Evolutionary conservation across 768 basidiomycete genomes (phyloP), one percentile per base, ranked within the genome.

Genomic region (Hygrocybe coccinea): DNA sequence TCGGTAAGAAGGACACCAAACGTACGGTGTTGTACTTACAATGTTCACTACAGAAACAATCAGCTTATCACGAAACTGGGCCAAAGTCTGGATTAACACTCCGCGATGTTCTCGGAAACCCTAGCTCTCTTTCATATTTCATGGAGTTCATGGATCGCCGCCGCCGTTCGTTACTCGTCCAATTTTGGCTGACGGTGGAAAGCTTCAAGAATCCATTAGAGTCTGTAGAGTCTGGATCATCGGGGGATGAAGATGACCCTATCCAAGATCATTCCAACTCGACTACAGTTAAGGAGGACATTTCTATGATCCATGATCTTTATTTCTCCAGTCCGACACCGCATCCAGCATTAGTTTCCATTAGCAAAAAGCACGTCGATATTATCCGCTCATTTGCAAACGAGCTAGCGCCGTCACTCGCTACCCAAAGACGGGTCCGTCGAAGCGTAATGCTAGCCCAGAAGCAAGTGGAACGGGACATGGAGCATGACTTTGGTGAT

Each of bases 111-210:
- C 82, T 99, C 2, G 76, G 85, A 21, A 94, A 92, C 61, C 95
- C 95, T 0, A 87, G 85, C 36, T 92, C 93, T 0, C 79, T 98
- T 2, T 92, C 91, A 2, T 95, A 97, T 67, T 91, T 95, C 73
- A 94, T 97, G 86, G 97, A 99, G 73, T 97, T 91, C 63, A 95
- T 97, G 91, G 97, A 98, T 62, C 82, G 97, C 12, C 82, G 89
- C 7, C 79, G 84, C 57, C 83, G 88, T 29, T 89, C 94, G 11
- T 65, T 91, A 11, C 82, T 92, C 9, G 91, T 97, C 2, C 95
- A 98, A 60, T 99, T 97, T 71, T 98, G 95, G 95, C 76, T 98
- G 1, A 92, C 93, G 0, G 91, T 97, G 2, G 94, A 99, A 72
- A 92, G 91, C 56, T 95, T 98, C 79, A 97, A 97, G 73, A 92